Conservation (phyloP, 805 yeast species). For the Wickerhamomyces subpelliculosus region DNA sequence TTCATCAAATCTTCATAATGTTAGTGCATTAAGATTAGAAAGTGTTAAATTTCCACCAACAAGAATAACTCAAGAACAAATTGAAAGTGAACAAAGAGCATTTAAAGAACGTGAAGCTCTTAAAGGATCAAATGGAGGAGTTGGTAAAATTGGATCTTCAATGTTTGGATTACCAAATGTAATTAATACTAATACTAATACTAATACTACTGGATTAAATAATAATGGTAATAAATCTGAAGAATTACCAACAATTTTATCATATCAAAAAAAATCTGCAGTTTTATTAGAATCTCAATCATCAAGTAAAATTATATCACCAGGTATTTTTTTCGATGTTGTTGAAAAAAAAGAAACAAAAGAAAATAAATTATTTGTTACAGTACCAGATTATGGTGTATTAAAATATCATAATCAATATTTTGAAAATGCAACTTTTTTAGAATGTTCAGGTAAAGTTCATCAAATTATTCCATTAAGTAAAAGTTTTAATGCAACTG, state of each 20-base stretch:
- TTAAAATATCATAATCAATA: slow-evolving; percentile 65
- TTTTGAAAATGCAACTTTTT: slow-evolving; percentile 75
- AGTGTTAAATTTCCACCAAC: slow-evolving; percentile 66
- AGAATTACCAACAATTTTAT: slow-evolving; percentile 27
- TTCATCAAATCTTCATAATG: slow-evolving; percentile 25
- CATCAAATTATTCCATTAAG: slow-evolving; percentile 71
- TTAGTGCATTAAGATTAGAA: slow-evolving; percentile 35
- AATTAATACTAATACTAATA: not conserved
- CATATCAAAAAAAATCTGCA: slow-evolving; percentile 49
- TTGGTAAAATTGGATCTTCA: not conserved
- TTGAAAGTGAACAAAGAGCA: slow-evolving; percentile 14
- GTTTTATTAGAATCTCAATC: slow-evolving; percentile 50
- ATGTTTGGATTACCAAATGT: not conserved
- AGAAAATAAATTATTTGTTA: slow-evolving; percentile 52
- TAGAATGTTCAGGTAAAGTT: slow-evolving; percentile 53
- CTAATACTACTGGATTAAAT: no score
- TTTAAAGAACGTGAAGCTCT: slow-evolving; percentile 24
- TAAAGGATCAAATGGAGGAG: slow-evolving; percentile 13
- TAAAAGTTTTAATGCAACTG: slow-evolving; percentile 62
- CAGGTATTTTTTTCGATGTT: slow-evolving; percentile 80
- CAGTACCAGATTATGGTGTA: slow-evolving; percentile 82
- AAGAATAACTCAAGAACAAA: slow-evolving; percentile 29
- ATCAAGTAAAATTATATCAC: slow-evolving; percentile 60
- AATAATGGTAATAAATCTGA: slow-evolving; percentile 9
- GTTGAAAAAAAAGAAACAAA: slow-evolving; percentile 24